phyloP scores from a whole-genome alignment of 768 basidiomycete genomes.

The Russula brevipes region DNA sequence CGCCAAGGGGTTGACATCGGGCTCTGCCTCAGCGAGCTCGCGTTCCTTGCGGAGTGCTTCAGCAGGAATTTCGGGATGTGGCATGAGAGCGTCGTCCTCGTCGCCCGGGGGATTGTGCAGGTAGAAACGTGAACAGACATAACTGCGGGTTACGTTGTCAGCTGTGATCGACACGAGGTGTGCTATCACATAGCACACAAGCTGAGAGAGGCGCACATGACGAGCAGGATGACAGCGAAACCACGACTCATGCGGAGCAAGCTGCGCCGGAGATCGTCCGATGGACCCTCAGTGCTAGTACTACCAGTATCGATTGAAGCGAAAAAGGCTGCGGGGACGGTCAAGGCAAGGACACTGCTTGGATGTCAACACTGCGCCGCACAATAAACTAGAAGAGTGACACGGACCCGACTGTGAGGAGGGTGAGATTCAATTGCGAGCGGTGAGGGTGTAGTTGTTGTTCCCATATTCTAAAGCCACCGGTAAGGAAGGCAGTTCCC shows the following conservation, averaged over 20 bases:
- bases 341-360: constrained; percentile 52
- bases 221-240: constrained; percentile 54
- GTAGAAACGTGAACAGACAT: constrained; percentile 31
- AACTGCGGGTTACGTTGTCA: no score
- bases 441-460: constrained; percentile 64
- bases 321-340: constrained; percentile 66
- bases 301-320: constrained; percentile 47
- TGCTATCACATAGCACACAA: no score
- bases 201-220: constrained; percentile 41
- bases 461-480: constrained; percentile 60
- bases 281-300: constrained; percentile 32
- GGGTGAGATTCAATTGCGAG: constrained; percentile 61
- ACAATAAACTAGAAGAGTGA: background rate
- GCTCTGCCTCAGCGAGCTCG: constrained; percentile 34
- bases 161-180: no score
- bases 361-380: background rate
- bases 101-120: constrained; percentile 62
- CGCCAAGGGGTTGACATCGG: constrained; percentile 59
- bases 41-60: background rate
- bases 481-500: constrained; percentile 64
- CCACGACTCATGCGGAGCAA: constrained; percentile 64
- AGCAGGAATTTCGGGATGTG: constrained; percentile 39
- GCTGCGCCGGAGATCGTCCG: constrained; percentile 39
- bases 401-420: constrained; percentile 63
- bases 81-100: constrained; percentile 41